Evolutionary conservation across 2,329 filamentous ascomycete genomes (phyloP).

Genomic region (Pseudopithomyces chartarum): DNA sequence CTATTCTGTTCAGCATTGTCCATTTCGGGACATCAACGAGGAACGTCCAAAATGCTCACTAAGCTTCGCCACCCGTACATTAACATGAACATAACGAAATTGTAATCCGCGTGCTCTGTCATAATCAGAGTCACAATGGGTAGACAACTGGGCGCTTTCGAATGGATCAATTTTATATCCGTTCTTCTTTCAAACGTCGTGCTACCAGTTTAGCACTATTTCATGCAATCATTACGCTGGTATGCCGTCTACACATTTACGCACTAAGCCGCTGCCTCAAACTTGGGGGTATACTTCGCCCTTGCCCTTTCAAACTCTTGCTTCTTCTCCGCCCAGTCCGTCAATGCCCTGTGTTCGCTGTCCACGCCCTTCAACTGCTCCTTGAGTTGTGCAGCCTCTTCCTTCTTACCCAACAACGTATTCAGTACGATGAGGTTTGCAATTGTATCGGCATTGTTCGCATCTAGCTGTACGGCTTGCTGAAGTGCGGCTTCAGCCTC

Average conservation of each 20-base stretch:
- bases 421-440: conserved; percentile 84
- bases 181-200: not conserved
- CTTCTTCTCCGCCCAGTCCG: conserved; percentile 82
- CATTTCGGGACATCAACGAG: too few relatives aligned
- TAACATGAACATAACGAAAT: too few relatives aligned
- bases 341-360: conserved; percentile 71
- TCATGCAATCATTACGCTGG: not conserved
- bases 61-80: too few relatives aligned
- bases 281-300: conserved; percentile 85
- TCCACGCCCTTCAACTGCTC: conserved; percentile 60
- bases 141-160: too few relatives aligned
- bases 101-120: too few relatives aligned
- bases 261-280: conserved; percentile 53
- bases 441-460: conserved; percentile 73
- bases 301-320: conserved; percentile 85
- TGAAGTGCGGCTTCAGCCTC: conserved; percentile 88
- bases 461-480: conserved; percentile 76
- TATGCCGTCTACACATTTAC: not conserved
- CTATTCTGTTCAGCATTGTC: too few relatives aligned
- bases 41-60: too few relatives aligned
- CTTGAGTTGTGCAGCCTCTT: conserved; percentile 63
- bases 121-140: too few relatives aligned
- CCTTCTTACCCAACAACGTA: conserved; percentile 71
- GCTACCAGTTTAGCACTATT: not conserved
- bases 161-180: not conserved